Percentiles rank a stretch among this genome's conserved stretches.
Evolutionary conservation across 805 yeast genomes (phyloP).

Genomic region (Wickerhamomyces alni): DNA sequence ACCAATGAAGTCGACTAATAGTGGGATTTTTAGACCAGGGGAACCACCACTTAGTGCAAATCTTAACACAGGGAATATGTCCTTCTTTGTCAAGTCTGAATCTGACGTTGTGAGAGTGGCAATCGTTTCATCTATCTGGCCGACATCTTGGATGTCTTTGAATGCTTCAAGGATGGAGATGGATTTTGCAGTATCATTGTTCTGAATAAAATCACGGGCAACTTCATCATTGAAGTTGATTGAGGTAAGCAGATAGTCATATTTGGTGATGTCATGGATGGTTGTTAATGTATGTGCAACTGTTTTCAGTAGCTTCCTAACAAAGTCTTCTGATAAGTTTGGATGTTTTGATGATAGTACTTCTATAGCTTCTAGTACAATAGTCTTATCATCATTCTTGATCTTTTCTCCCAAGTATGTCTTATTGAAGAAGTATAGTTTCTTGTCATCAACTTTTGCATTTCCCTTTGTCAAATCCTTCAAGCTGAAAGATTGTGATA

Average conservation of each 20-base stretch:
- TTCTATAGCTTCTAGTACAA: constrained; percentile 29
- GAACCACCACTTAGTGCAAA: constrained; percentile 64
- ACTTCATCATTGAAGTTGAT: constrained; percentile 17
- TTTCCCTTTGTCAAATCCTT: constrained; percentile 85
- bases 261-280: constrained; percentile 46
- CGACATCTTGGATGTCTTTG: constrained; percentile 1
- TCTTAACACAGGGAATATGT: constrained; percentile 53
- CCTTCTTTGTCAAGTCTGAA: constrained; percentile 21
- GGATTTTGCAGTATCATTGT: constrained; percentile 10
- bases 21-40: constrained; percentile 65
- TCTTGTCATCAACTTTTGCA: constrained; percentile 80
- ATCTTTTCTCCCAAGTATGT: constrained; percentile 48
- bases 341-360: constrained; percentile 14
- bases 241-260: constrained; percentile 41
- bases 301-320: constrained; percentile 33
- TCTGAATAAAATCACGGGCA: constrained; percentile 27
- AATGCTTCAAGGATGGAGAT: constrained; percentile 15
- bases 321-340: constrained; percentile 24
- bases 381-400: constrained; percentile 27
- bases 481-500: constrained; percentile 52
- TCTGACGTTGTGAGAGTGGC: constrained; percentile 16
- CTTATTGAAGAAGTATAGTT: constrained; percentile 74
- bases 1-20: constrained; percentile 52
- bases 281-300: constrained; percentile 47
- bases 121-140: constrained; percentile 4